These are phyloP conservation scores for Furcasterigmium furcatum DNA, from an alignment of 2,329 filamentous ascomycete species.

Conservation along the genomic window DNA sequence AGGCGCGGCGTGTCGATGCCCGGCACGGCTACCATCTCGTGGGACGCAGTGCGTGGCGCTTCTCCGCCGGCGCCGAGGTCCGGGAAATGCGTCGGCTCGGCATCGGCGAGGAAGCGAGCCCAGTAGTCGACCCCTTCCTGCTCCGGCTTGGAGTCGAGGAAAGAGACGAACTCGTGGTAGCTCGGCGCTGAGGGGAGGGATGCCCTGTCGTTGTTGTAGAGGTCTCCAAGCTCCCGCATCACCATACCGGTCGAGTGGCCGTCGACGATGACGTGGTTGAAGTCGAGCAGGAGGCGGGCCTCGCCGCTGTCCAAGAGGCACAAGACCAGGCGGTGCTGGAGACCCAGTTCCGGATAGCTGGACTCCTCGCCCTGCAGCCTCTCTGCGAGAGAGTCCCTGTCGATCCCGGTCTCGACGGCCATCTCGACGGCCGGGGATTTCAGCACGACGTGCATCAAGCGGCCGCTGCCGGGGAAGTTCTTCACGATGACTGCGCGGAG, in stretches of 20 bases:
- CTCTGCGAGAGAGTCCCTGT: too few relatives aligned
- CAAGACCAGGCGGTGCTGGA: slow-evolving; percentile 2
- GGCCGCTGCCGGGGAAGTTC: slow-evolving; percentile 2
- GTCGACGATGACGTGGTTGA: slow-evolving; percentile 8
- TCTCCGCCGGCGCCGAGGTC: not conserved
- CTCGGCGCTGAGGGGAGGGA: not conserved
- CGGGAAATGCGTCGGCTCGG: slow-evolving; percentile 16
- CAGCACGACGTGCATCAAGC: slow-evolving; percentile 7
- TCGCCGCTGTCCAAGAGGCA: slow-evolving; percentile 2
- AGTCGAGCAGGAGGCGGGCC: slow-evolving; percentile 3
- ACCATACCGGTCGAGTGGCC: slow-evolving; percentile 8
- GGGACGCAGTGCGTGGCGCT: not conserved
- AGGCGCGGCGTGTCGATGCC: not conserved
- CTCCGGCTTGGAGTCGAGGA: slow-evolving; percentile 8
- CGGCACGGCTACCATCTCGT: slow-evolving; percentile 2
- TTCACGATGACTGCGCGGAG: slow-evolving; percentile 11
- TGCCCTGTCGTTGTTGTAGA: not conserved
- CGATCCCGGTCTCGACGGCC: not conserved
- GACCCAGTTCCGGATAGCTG: not conserved
- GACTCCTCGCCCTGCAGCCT: not conserved
- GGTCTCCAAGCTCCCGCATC: not conserved
- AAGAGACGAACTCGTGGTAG: slow-evolving; percentile 15
- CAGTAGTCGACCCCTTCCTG: slow-evolving; percentile 14
- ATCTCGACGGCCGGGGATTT: not conserved
- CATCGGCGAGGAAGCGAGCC: slow-evolving; percentile 12